Conservation (phyloP, 1,284 basidiomycete genomes). For the Cryptococcus sp. region DNA sequence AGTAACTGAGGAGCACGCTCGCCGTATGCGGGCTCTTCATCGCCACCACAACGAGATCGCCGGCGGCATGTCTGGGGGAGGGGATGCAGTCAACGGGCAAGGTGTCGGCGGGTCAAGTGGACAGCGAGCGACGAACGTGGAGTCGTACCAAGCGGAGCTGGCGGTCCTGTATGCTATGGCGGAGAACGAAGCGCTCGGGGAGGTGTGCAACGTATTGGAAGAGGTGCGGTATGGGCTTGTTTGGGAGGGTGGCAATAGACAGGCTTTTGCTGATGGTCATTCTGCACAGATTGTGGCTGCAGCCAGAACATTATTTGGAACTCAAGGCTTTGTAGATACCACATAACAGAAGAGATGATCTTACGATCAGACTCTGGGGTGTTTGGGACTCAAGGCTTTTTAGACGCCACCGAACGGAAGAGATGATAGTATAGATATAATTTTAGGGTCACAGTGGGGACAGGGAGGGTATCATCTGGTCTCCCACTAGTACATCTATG, state of each 20-base stretch:
- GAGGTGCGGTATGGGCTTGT: constrained; percentile 32
- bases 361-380: too few relatives aligned
- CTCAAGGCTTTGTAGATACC: constrained; percentile 34
- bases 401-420: too few relatives aligned
- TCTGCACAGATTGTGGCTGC: constrained; percentile 38
- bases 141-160: constrained; percentile 32
- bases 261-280: not conserved
- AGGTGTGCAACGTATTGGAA: constrained; percentile 44
- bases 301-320: constrained; percentile 45
- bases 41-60: not conserved
- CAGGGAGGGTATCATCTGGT: too few relatives aligned
- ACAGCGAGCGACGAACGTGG: not conserved
- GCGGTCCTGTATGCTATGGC: constrained; percentile 49
- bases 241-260: not conserved
- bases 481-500: too few relatives aligned
- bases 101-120: not conserved
- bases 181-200: constrained; percentile 47
- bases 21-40: constrained; percentile 12
- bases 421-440: too few relatives aligned
- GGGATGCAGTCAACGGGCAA: not conserved
- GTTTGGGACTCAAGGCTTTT: too few relatives aligned
- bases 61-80: not conserved
- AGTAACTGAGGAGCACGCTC: constrained; percentile 41
- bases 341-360: not conserved
- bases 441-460: too few relatives aligned